Evolutionary conservation across 2,329 filamentous ascomycete species (phyloP).

Genomic region (Colletotrichum sp.): DNA sequence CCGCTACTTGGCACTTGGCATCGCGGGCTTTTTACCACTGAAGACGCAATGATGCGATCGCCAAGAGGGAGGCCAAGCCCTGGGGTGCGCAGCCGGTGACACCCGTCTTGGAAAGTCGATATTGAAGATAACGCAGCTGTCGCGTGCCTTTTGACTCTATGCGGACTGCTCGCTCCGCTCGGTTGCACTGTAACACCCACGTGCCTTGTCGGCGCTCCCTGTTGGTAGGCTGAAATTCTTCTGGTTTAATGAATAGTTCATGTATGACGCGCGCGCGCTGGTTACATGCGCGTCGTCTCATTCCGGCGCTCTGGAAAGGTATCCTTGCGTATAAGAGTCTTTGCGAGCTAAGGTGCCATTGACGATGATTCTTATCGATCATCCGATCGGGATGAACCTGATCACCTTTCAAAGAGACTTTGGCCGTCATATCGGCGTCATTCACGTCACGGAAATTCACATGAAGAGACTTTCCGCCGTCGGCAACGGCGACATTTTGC

Average conservation of each 20-base stretch:
- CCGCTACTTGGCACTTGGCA: slow-evolving; percentile 21
- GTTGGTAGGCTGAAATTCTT: neutral
- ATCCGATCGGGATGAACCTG: neutral
- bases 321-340: neutral
- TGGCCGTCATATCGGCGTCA: neutral
- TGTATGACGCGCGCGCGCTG: neutral
- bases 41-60: neutral
- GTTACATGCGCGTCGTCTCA: neutral
- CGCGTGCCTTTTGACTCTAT: slow-evolving; percentile 13
- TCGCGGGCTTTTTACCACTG: neutral
- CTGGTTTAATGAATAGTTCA: neutral
- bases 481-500: neutral
- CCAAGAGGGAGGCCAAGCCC: slow-evolving; percentile 9
- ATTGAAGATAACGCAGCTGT: neutral
- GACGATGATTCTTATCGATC: neutral
- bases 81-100: neutral
- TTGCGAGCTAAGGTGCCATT: neutral
- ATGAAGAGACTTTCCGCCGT: neutral
- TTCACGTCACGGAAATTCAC: neutral
- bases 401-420: neutral
- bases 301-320: neutral
- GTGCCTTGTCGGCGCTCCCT: neutral
- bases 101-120: neutral
- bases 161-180: neutral
- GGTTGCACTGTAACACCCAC: neutral